Conservation (phyloP, 2,329 filamentous ascomycete species). For the Fusarium miscanthi region DNA sequence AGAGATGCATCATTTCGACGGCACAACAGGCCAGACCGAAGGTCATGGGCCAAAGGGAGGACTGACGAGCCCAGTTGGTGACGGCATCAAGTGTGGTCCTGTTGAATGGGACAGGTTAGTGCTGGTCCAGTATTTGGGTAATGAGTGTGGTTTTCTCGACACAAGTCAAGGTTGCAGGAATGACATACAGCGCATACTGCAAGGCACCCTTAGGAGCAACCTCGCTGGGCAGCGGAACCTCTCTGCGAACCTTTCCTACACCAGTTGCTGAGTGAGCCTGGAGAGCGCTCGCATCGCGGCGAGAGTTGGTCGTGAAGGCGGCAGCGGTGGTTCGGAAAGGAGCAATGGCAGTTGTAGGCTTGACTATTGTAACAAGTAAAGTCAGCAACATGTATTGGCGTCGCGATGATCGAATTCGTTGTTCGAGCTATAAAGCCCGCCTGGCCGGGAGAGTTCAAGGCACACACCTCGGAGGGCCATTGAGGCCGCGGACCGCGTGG, state of each 20-base stretch:
- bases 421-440: constrained; percentile 39
- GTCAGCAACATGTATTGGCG: constrained; percentile 17
- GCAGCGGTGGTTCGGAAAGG: constrained; percentile 72
- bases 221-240: constrained; percentile 82
- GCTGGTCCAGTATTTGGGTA: background rate
- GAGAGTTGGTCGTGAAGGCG: constrained; percentile 73
- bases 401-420: constrained; percentile 17
- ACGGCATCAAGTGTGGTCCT: constrained; percentile 83
- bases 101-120: constrained; percentile 4
- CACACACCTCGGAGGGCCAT: constrained; percentile 64
- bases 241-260: constrained; percentile 69
- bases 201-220: constrained; percentile 82
- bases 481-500: constrained; percentile 62
- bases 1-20: constrained; percentile 93
- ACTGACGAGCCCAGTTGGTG: constrained; percentile 85
- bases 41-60: constrained; percentile 88
- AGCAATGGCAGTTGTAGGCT: constrained; percentile 71
- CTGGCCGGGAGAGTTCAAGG: constrained; percentile 9
- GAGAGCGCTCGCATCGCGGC: constrained; percentile 70
- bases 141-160: background rate
- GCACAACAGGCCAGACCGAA: constrained; percentile 91
- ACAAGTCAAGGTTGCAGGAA: background rate
- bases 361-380: constrained; percentile 61
- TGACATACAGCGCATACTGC: constrained; percentile 86
- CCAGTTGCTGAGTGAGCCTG: constrained; percentile 65